phyloP scores from a whole-genome alignment of 305 asterid genomes.

The Fraxinus baroniana region DNA sequence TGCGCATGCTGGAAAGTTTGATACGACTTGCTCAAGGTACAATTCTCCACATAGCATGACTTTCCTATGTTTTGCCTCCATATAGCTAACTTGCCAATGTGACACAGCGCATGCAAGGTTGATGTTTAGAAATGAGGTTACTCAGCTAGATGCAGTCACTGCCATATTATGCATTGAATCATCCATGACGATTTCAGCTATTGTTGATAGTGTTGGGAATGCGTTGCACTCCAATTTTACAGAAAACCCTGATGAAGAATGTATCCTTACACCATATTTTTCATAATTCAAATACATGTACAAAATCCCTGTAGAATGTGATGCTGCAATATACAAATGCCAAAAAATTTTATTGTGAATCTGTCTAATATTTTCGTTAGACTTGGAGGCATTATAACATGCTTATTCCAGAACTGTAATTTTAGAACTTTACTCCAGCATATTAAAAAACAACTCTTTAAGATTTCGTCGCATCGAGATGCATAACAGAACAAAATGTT shows the following conservation, averaged over 20 bases:
- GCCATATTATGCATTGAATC: slow-evolving; percentile 93
- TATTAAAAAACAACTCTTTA: not conserved
- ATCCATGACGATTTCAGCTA: slow-evolving; percentile 95
- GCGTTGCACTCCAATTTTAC: slow-evolving; percentile 89
- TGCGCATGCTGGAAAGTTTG: slow-evolving; percentile 97
- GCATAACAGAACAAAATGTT: not conserved
- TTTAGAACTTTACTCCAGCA: not conserved
- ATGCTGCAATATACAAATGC: not conserved
- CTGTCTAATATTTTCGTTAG: not conserved
- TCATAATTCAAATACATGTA: slow-evolving; percentile 15
- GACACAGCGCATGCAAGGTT: slow-evolving; percentile 91
- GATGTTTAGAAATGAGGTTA: slow-evolving; percentile 93
- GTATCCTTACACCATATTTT: slow-evolving; percentile 60
- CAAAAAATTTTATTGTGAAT: not conserved
- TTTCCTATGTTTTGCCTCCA: slow-evolving; percentile 10
- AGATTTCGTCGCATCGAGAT: not conserved
- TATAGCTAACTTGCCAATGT: slow-evolving; percentile 29
- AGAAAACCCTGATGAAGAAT: slow-evolving; percentile 93
- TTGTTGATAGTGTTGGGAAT: slow-evolving; percentile 88
- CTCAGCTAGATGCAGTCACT: slow-evolving; percentile 80
- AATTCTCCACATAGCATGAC: slow-evolving; percentile 11
- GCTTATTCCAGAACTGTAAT: not conserved
- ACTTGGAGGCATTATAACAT: not conserved
- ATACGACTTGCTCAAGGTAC: slow-evolving; percentile 98
- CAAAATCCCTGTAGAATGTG: not conserved